Base-by-base conservation (phyloP, 495 filamentous ascomycete species). In the Penicillium goetzii region DNA sequence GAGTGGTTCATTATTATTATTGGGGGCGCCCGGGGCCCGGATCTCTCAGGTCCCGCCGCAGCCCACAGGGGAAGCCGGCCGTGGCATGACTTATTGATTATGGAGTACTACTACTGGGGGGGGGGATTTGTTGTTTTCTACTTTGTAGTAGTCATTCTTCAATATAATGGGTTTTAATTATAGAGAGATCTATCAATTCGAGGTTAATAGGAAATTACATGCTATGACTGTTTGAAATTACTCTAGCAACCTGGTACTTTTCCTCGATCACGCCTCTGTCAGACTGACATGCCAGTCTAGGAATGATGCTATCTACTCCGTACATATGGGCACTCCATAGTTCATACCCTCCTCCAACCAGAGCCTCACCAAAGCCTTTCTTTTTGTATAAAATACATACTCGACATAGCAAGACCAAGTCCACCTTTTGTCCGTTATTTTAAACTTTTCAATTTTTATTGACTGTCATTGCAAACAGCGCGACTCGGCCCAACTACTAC, bases 401-500 rank as follows among this genome's bases (percentile, higher is more conserved):
- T 36, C 12, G 10, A 36, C 12, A 36, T 12, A 36, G 10, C 12
- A 36, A 7, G n/a, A n/a, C n/a, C n/a, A n/a, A n/a, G n/a, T n/a
- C n/a, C n/a, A n/a, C n/a, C 12, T 36, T 12, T 10, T 9, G 10
- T 36, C 34, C 10, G 3, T 36, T 11, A 11, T 14, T 17, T 40
- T 5, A 40, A 40, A 40, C 17, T 17, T 1, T 40, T 5, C n/a
- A 17, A 47, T 0, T 23, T 47, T 23, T 23, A 21, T 47, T 47
- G 14, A 15, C 4, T 5, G 12, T 51, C 12, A 30, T 30, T 28
- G 23, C 47, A 50, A 15, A 56, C 59, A 56, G 61, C 69, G 59
- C 70, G 63, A 71, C 58, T 66, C 59, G 69, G 66, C 63, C 58
- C 59, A 25, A 32, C 45, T 52, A 28, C 45, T 52, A 28, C 28